Evolutionary conservation across 2,329 filamentous ascomycete genomes (phyloP).

Genomic region (Fusarium subtropicale): DNA sequence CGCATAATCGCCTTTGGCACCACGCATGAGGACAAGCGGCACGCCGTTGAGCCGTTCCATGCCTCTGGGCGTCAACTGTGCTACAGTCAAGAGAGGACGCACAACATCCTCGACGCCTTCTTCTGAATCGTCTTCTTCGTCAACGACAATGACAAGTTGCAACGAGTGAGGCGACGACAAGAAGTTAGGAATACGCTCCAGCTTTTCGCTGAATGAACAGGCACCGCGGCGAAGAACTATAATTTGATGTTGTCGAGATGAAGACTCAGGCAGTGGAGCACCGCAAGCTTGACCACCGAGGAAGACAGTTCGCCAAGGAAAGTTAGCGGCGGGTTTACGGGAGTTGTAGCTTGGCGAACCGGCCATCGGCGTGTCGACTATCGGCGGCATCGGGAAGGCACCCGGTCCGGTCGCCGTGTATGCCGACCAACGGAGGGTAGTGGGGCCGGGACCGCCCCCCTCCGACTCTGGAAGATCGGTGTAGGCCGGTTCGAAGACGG

Average conservation of each 20-base stretch:
- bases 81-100: constrained; percentile 78
- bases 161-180: constrained; percentile 70
- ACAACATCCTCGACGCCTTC: constrained; percentile 49
- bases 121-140: constrained; percentile 56
- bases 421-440: constrained; percentile 64
- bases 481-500: constrained; percentile 55
- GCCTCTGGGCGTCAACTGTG: constrained; percentile 77
- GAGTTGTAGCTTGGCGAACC: constrained; percentile 57
- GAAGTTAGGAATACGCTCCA: constrained; percentile 85
- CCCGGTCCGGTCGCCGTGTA: constrained; percentile 66
- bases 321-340: constrained; percentile 54
- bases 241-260: constrained; percentile 73
- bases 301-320: constrained; percentile 78
- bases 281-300: constrained; percentile 77
- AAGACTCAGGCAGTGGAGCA: constrained; percentile 63
- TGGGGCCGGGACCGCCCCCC: constrained; percentile 47
- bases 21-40: constrained; percentile 84
- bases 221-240: constrained; percentile 85
- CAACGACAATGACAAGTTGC: constrained; percentile 85
- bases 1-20: constrained; percentile 70
- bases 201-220: constrained; percentile 86
- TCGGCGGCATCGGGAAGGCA: constrained; percentile 76
- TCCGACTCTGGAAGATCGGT: constrained; percentile 49
- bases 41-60: constrained; percentile 77
- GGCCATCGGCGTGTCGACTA: constrained; percentile 65